Evolutionary conservation across 2,329 filamentous ascomycete species (phyloP).

Genomic region (Gnomoniopsis sp.): DNA sequence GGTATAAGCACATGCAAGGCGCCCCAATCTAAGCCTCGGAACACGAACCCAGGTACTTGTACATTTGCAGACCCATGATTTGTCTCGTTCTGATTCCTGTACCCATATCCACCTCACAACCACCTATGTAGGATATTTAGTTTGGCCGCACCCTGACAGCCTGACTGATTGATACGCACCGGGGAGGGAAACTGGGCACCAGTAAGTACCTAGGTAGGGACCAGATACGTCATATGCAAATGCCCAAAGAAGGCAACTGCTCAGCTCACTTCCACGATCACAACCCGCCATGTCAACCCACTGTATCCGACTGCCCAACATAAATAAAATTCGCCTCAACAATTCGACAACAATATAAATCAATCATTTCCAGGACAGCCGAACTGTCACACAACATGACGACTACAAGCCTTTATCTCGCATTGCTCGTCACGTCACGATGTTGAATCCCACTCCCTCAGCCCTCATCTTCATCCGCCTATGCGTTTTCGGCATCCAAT

Average conservation of each 20-base stretch:
- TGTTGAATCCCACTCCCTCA: constrained; percentile 13
- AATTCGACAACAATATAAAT: not conserved
- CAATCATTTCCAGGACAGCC: not conserved
- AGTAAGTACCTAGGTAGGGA: not conserved
- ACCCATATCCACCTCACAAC: no score
- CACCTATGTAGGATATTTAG: no score
- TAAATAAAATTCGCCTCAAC: not conserved
- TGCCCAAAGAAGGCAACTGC: no score
- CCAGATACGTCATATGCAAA: not conserved
- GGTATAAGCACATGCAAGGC: no score
- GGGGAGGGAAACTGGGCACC: no score
- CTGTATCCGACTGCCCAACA: no score
- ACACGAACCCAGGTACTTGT: not conserved
- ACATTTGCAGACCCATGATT: no score
- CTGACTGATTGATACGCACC: no score
- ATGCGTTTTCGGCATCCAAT: constrained; percentile 32
- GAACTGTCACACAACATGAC: not conserved
- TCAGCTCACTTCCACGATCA: no score
- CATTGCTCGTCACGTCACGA: not conserved
- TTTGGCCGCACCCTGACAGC: no score
- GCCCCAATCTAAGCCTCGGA: not conserved
- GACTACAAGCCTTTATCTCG: not conserved
- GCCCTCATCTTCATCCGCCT: constrained; percentile 44
- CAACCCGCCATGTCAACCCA: no score
- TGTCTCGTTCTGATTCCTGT: no score